A percentile compares a stretch with the other conserved stretches of the same genome.
phyloP scores from a whole-genome alignment of 108 stramenopile species.

The Nitzschia sp. region DNA sequence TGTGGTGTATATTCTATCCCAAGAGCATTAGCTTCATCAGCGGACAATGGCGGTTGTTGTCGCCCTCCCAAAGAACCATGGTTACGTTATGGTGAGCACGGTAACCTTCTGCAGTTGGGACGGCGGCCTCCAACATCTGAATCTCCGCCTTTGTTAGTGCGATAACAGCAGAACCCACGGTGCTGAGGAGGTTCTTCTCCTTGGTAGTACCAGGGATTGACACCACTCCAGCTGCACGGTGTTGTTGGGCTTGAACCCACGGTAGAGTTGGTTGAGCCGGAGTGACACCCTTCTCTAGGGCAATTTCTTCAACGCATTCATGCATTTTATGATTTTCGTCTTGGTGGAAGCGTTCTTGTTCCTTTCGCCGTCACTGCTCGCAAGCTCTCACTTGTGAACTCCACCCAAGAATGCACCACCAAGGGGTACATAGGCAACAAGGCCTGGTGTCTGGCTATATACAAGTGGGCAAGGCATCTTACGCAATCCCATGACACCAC shows the following conservation, averaged over 20 bases:
- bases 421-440: conserved; percentile 45
- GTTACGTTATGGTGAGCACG: too few species aligned
- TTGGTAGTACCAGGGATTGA: conserved; percentile 48
- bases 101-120: too few species aligned
- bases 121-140: conserved; percentile 5
- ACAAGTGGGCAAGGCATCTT: conserved; percentile 34
- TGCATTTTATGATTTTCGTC: conserved; percentile 22
- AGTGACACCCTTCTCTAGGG: conserved; percentile 22
- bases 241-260: conserved; percentile 19
- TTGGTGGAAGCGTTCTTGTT: conserved; percentile 25
- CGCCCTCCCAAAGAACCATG: too few species aligned
- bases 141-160: conserved; percentile 6
- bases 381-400: conserved; percentile 3
- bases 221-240: conserved; percentile 30
- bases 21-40: too few species aligned
- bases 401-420: conserved; percentile 19
- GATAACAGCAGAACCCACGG: conserved; percentile 17
- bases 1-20: too few species aligned
- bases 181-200: conserved; percentile 18
- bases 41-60: too few species aligned
- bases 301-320: conserved; percentile 17
- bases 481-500: conserved; percentile 34
- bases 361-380: conserved; percentile 22
- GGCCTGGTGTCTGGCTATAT: conserved; percentile 29
- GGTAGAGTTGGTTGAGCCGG: conserved; percentile 37